Percentiles rank a stretch among this genome's conserved stretches.
Conservation (phyloP, 2,329 filamentous ascomycete genomes). For the Chrysoporthe cubensis region DNA sequence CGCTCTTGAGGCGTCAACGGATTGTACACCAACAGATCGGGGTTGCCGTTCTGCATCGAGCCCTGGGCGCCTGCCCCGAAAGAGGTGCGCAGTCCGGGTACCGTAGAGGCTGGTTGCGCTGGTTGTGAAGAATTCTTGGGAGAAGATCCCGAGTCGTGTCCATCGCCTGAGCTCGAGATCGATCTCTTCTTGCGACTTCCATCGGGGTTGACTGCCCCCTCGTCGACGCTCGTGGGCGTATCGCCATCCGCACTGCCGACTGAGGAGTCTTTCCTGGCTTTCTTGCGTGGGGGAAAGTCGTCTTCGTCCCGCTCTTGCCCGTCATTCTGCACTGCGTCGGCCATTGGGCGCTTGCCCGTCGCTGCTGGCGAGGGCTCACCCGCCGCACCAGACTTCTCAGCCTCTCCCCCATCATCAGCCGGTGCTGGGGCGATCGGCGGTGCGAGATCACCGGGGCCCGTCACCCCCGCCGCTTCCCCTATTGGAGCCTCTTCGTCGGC, state of each 20-base stretch:
- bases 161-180: constrained; percentile 16
- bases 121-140: neutral
- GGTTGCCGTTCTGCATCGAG: neutral
- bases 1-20: constrained; percentile 18
- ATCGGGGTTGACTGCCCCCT: constrained; percentile 18
- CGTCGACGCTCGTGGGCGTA: constrained; percentile 10
- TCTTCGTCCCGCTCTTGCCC: constrained; percentile 5
- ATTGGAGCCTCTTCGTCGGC: neutral
- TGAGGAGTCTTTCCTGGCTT: constrained; percentile 15
- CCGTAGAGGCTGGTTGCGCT: constrained; percentile 31
- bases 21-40: constrained; percentile 1
- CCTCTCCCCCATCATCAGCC: neutral
- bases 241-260: neutral
- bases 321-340: constrained; percentile 12
- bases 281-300: constrained; percentile 25
- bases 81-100: constrained; percentile 30
- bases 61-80: constrained; percentile 16
- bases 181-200: neutral
- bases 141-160: constrained; percentile 3
- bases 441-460: neutral
- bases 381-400: neutral
- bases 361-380: neutral
- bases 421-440: neutral
- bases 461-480: neutral
- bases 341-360: constrained; percentile 14